Conservation (phyloP, 106 monocot genomes). For the Vanilla planifolia region DNA sequence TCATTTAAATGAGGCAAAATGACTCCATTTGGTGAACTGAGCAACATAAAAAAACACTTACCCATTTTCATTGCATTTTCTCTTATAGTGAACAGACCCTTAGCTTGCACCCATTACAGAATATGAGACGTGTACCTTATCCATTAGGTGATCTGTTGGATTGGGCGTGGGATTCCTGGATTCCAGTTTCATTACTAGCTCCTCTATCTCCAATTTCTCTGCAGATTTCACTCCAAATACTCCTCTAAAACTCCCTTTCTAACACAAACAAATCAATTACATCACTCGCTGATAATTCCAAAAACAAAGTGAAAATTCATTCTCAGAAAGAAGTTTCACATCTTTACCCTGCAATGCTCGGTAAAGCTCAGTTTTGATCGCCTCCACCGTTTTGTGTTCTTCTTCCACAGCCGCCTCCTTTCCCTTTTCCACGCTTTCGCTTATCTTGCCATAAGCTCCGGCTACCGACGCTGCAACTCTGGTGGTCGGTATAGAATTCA, state of each 20-base stretch:
- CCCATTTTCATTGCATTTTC: no score
- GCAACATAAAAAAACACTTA: no score
- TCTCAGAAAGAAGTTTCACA: no score
- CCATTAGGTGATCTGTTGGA: conserved; percentile 53
- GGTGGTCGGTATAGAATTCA: background rate
- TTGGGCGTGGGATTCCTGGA: conserved; percentile 56
- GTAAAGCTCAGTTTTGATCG: conserved; percentile 35
- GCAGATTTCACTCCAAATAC: conserved; percentile 66
- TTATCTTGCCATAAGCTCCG: background rate
- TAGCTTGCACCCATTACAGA: no score
- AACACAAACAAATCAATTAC: conserved; percentile 1
- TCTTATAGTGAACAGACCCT: no score
- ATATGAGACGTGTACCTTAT: conserved; percentile 40
- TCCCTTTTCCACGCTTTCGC: no score
- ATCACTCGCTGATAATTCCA: background rate
- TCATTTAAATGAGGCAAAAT: no score
- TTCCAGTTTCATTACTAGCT: conserved; percentile 58
- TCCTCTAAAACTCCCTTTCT: conserved; percentile 64
- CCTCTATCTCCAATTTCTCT: conserved; percentile 65
- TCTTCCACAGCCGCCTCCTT: background rate
- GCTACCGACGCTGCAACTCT: background rate
- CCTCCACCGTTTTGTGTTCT: conserved; percentile 3
- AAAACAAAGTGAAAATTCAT: background rate
- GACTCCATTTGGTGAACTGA: no score
- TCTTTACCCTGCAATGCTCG: conserved; percentile 27